Conservation (phyloP, 1,284 basidiomycete species). For the Fomitiporia mediterranea region DNA sequence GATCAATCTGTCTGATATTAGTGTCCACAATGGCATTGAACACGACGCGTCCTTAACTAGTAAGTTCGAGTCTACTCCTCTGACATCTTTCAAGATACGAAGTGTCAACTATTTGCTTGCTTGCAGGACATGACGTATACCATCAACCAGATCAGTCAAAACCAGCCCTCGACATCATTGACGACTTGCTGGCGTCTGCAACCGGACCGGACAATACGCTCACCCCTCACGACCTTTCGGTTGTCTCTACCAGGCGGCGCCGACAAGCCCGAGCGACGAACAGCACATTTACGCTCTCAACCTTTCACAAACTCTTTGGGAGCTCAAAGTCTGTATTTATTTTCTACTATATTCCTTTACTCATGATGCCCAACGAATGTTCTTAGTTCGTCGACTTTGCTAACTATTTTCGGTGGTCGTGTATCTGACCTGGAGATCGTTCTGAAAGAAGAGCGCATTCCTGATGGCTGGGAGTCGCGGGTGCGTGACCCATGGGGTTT, state of each 20-base stretch:
- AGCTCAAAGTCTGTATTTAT: conserved; percentile 55
- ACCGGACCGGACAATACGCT: conserved; percentile 52
- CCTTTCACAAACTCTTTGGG: conserved; percentile 56
- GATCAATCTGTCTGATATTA: conserved; percentile 60
- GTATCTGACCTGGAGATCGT: conserved; percentile 50
- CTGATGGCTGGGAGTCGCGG: conserved; percentile 63
- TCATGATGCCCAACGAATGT: conserved; percentile 16
- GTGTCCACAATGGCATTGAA: conserved; percentile 72
- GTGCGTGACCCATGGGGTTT: conserved; percentile 51
- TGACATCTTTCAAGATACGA: background rate
- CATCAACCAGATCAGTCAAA: conserved; percentile 47
- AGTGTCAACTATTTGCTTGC: background rate
- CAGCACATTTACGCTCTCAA: conserved; percentile 45
- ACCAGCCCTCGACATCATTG: conserved; percentile 45
- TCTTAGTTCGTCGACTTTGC: conserved; percentile 49
- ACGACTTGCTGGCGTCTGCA: conserved; percentile 54
- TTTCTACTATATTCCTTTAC: conserved; percentile 9
- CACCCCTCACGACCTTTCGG: conserved; percentile 53
- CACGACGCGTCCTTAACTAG: conserved; percentile 71
- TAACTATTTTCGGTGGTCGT: conserved; percentile 61
- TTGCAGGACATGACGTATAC: conserved; percentile 52
- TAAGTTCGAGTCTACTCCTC: conserved; percentile 32
- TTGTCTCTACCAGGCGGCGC: conserved; percentile 52
- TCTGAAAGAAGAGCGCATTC: conserved; percentile 61
- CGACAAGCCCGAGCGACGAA: conserved; percentile 49